Base-by-base conservation (phyloP, 2,329 filamentous ascomycete species). In the Hypoxylon sp. region DNA sequence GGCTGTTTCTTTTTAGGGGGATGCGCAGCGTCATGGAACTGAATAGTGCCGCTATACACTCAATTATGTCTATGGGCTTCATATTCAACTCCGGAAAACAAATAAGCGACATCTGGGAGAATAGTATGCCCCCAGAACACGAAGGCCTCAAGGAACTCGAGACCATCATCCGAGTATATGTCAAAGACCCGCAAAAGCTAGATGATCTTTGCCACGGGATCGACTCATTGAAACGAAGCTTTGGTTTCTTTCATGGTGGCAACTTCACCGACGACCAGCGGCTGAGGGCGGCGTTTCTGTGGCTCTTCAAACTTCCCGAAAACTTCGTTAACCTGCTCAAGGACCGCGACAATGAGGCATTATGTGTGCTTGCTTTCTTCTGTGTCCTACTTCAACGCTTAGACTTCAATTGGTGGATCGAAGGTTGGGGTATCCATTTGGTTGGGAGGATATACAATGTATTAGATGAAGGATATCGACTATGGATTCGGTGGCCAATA, bases 1-100 rank as follows among this genome's bases (percentile, higher is more conserved):
- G 81, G 82, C 71, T 81, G 0, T 63, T 75, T 33, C 71, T 82
- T 2, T 77, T 81, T 46, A 78, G 79, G 47, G 81, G 80, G 8
- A 77, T 78, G 14, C 74, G 73, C 22, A 76, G 75, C 3, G 77
- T 82, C 48, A 67, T 81, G 13, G 60, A 78, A 14, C 72, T 73
- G 0, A 73, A 76, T 5, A 58, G 71, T 2, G 72, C 68, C 1
- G 57, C 61, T 5, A 65, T 72, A 22, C 48, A 67, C 19, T 70
- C 67, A 3, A 76, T 24, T 50, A 62, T 31, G 54, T 79, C 67
- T 31, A 31, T 53, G 14, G 76, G 74, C 6, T 73, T 76, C 13
- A 75, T 80, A 65, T 78, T 80, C 44, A 56, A 72, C 46, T 67
- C 71, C 6, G 78, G 78, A 3, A 58, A 48, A 42, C 68, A 72